A percentile compares a stretch with the other conserved stretches of the same genome.
These are phyloP conservation scores for Oehlia diaphana DNA, from an alignment of 192 early-diverging fungal genomes.

Conservation along the genomic window DNA sequence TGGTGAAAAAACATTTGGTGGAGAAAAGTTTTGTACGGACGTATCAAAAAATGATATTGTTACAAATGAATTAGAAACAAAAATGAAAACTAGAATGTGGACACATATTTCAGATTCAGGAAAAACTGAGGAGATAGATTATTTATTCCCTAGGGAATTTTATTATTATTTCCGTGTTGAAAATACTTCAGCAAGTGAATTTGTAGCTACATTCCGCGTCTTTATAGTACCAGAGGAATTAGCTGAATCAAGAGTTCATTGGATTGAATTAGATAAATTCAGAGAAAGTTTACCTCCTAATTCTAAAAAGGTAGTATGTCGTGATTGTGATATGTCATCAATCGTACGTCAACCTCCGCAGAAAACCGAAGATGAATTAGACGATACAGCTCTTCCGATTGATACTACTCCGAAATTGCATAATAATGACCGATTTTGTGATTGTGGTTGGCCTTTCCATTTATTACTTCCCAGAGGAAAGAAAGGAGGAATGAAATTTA, in stretches of 20 bases:
- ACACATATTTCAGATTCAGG: neutral
- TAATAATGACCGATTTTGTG: neutral
- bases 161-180: slow-evolving; percentile 21
- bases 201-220: neutral
- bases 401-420: too few species aligned
- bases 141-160: neutral
- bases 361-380: neutral
- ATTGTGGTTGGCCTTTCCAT: slow-evolving; percentile 23
- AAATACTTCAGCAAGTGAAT: neutral
- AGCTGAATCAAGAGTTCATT: neutral
- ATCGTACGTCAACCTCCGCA: slow-evolving; percentile 7
- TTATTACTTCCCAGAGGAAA: neutral
- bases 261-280: slow-evolving; percentile 9
- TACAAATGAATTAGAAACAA: neutral
- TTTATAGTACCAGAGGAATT: neutral
- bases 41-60: neutral
- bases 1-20: neutral
- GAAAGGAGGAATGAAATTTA: neutral
- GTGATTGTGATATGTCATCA: slow-evolving; percentile 14
- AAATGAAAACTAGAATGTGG: neutral
- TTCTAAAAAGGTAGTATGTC: neutral
- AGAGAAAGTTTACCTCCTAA: neutral
- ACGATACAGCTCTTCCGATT: neutral
- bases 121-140: neutral
- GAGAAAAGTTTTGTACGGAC: neutral